Evolutionary conservation across 257 asterid genomes (phyloP), one percentile per base, ranked within the genome.

Genomic region (Petunia secreta): DNA sequence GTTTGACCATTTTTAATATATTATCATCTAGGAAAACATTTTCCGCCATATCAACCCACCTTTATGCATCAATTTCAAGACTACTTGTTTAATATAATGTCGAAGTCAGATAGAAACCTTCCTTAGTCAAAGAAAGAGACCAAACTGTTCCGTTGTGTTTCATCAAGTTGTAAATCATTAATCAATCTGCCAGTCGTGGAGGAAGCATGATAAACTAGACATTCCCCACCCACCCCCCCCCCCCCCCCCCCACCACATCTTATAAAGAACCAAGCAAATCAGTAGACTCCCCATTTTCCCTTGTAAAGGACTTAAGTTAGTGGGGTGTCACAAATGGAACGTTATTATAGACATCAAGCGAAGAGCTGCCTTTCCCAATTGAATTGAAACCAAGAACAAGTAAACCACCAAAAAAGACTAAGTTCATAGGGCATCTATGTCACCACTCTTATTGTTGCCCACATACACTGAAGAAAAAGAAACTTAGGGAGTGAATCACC

Each of bases 401-500:
- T 6, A 9, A 9, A n/a, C 25, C 25, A 25, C 25, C 25, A 25
- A 15, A 5, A 76, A 7, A 37, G 46, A 54, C 14, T 54, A 40
- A 64, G 71, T 1, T 38, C 9, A 11, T 11, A 9, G 34, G 52
- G 5, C 5, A 63, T 8, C 38, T 11, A 41, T 67, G 79, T 63
- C 79, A 81, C 63, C 74, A 14, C 2, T 14, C 65, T 34, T 25
- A 60, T 63, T 53, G 48, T 58, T n/a, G 4, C 1, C 38, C 64
- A 48, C 73, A 43, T 13, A 14, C 77, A 76, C 36, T 2, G 50
- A 34, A 43, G n/a, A 54, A 64, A 48, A 71, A 39, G 10, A 64
- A 37, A 14, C 39, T 16, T 67, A 3, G 63, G 14, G 14, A 46
- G 75, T 81, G 82, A 82, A 75, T 73, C 41, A 77, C 77, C 79